phyloP scores from a whole-genome alignment of 495 filamentous ascomycete genomes.

The Thermothielavioides terrestris region DNA sequence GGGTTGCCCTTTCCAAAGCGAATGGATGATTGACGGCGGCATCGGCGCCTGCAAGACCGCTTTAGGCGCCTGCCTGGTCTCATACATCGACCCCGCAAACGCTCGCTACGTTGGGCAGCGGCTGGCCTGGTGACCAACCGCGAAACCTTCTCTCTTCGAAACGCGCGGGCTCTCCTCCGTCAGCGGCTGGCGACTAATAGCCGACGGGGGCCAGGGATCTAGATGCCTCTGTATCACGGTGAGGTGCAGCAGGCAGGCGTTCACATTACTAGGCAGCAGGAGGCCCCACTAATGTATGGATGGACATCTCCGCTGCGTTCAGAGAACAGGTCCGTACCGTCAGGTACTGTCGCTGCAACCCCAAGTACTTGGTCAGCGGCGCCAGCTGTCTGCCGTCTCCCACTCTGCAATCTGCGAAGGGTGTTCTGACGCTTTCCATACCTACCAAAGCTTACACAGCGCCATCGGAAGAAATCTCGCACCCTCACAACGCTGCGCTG shows the following conservation, averaged over 20 bases:
- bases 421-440: too few species aligned
- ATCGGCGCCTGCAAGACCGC: neutral
- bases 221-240: neutral
- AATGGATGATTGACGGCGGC: neutral
- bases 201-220: neutral
- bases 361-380: too few species aligned
- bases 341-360: too few species aligned
- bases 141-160: neutral
- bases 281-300: neutral
- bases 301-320: neutral
- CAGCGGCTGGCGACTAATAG: neutral
- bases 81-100: neutral
- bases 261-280: too few species aligned
- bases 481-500: too few species aligned
- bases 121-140: neutral
- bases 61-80: neutral
- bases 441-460: too few species aligned
- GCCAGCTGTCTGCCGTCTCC: too few species aligned
- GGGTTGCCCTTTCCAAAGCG: neutral
- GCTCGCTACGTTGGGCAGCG: neutral
- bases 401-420: too few species aligned
- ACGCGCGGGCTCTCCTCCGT: neutral
- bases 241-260: constrained; percentile 6
- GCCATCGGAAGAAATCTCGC: too few species aligned
- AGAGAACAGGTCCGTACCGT: too few species aligned